Evolutionary conservation across 2,329 filamentous ascomycete genomes (phyloP), one percentile per base, ranked within the genome.

Genomic region (Fusarium dimerum): DNA sequence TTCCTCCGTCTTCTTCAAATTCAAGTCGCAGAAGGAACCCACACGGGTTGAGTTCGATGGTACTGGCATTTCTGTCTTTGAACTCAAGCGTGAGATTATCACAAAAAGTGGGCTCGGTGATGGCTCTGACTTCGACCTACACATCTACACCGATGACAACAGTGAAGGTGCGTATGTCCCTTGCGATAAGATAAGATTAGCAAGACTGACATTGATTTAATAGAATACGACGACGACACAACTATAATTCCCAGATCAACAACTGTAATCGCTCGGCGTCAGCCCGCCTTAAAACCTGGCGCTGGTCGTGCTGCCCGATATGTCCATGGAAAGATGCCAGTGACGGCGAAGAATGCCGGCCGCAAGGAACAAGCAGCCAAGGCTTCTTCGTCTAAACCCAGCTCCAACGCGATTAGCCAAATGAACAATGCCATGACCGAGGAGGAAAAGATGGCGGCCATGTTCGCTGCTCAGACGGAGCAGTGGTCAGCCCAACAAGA

Each of bases 1-100:
- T 71, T 96, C 94, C 51, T 97, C 92, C 62, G 94, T 99, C 70
- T 97, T 97, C 77, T 99, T 97, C 89, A 96, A 96, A 78, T 99
- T 99, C 87, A 97, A 97, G 78, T 97, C 93, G 65, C 92, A 95
- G 71, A 97, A 92, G 78, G 94, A 97, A 71, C 90, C 92, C 55
- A 91, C 91, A 52, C 86, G 92, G 69, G 92, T 99, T 67, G 90
- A 92, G 69, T 97, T 99, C 73, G 93, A 99, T 75, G 94, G 94
- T 70, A 97, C 93, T 66, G 91, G 91, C 74, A 96, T 97, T 70
- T 96, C 93, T 56, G 94, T 97, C 59, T 99, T 97, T 76, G 95
- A 99, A 71, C 82, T 99, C 70, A 99, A 99, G 78, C 89, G 93
- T 78, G 94, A 97, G 76, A 99, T 99, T 68, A 99, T 99, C 78